phyloP scores from a whole-genome alignment of 495 filamentous ascomycete genomes.

The Neurospora intermedia region DNA sequence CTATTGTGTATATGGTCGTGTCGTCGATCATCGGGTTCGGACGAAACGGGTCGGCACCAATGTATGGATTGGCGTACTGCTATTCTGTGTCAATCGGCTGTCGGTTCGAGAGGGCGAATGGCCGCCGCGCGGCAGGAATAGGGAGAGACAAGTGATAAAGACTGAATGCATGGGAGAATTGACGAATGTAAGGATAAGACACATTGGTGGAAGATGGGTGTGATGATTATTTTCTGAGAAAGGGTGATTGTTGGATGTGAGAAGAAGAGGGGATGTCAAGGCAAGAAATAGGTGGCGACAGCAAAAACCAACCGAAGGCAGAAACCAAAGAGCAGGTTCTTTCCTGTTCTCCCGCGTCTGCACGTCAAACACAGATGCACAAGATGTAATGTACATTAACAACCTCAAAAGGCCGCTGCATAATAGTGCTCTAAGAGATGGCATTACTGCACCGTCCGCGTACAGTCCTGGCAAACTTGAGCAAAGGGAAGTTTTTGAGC shows the following conservation, averaged over 20 bases:
- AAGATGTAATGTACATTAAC: not conserved
- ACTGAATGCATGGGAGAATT: too few species aligned
- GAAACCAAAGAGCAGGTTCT: not conserved
- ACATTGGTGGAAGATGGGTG: too few species aligned
- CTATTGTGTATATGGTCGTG: too few species aligned
- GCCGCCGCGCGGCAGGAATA: too few species aligned
- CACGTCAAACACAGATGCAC: not conserved
- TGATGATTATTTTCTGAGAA: too few species aligned
- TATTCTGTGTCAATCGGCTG: too few species aligned
- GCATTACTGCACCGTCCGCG: not conserved
- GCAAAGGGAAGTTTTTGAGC: too few species aligned
- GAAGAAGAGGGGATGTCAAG: not conserved
- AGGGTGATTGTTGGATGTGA: not conserved
- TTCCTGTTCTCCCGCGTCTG: not conserved
- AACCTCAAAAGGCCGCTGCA: rapidly evolving
- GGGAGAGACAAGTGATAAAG: too few species aligned
- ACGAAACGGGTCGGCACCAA: not conserved
- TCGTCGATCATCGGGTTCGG: not conserved
- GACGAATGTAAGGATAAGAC: too few species aligned
- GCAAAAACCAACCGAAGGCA: not conserved
- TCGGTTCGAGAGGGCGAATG: too few species aligned
- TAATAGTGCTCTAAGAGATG: not conserved
- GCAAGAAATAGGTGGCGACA: not conserved
- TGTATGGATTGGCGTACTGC: too few species aligned
- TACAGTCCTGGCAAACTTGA: too few species aligned